Conservation (phyloP, 148 eudicot species). For the Bassia scoparia region DNA sequence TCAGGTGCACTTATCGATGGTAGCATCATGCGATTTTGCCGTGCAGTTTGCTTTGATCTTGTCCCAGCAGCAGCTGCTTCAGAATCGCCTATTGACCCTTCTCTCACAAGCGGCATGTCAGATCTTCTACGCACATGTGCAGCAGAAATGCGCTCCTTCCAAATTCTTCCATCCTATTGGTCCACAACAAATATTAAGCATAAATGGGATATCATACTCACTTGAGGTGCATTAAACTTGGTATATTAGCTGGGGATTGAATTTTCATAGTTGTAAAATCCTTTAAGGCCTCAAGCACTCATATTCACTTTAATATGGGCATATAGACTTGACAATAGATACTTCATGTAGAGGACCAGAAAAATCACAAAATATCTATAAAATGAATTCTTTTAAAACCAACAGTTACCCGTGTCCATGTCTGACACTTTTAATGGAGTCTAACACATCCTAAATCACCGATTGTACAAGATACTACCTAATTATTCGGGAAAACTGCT, state of each 20-base stretch:
- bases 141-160: conserved; percentile 84
- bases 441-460: not conserved
- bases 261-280: not conserved
- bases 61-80: conserved; percentile 25
- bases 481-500: not conserved
- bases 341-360: not conserved
- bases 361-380: not conserved
- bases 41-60: conserved; percentile 34
- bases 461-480: not conserved
- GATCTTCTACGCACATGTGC: conserved; percentile 53
- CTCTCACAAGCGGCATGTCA: conserved; percentile 53
- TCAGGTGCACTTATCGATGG: conserved; percentile 94
- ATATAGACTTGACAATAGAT: not conserved
- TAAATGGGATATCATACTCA: not conserved
- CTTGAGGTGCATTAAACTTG: not conserved
- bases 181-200: conserved; percentile 7
- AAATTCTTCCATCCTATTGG: conserved; percentile 76
- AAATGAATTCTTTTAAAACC: not conserved
- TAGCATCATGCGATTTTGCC: conserved; percentile 48
- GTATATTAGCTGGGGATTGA: not conserved
- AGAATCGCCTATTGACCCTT: conserved; percentile 39
- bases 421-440: not conserved
- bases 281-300: no score
- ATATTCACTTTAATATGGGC: not conserved
- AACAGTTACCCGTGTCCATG: not conserved